Evolutionary conservation across 2,329 filamentous ascomycete species (phyloP).

Genomic region (Claviceps humidiphila): DNA sequence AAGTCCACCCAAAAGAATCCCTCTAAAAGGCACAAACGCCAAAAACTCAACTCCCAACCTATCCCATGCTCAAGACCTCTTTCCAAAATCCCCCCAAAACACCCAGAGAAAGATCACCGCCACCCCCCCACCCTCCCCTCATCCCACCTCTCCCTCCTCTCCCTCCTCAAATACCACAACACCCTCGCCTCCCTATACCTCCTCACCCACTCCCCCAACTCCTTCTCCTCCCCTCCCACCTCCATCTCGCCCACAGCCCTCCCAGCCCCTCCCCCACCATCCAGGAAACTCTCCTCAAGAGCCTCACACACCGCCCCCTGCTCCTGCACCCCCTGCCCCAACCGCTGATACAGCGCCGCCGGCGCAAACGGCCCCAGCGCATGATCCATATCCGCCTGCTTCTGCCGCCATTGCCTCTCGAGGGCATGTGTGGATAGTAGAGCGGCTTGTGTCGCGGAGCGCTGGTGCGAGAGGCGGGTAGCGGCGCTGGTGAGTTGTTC

Average conservation of each 20-base stretch:
- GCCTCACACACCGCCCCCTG: constrained; percentile 70
- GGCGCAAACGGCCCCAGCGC: constrained; percentile 77
- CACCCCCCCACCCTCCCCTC: constrained; percentile 90
- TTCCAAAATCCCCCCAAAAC: background rate
- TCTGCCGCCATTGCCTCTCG: constrained; percentile 83
- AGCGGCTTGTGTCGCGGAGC: constrained; percentile 63
- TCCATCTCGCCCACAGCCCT: constrained; percentile 20
- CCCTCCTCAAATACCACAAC: constrained; percentile 64
- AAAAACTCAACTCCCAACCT: background rate
- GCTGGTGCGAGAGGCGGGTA: constrained; percentile 41
- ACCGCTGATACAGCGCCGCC: constrained; percentile 69
- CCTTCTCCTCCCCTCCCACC: constrained; percentile 54
- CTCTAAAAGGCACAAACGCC: no score
- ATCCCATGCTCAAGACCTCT: background rate
- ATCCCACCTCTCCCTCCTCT: constrained; percentile 89
- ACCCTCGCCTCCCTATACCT: constrained; percentile 70
- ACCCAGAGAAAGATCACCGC: constrained; percentile 42
- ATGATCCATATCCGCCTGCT: constrained; percentile 78
- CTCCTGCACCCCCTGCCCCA: constrained; percentile 65
- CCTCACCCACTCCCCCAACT: constrained; percentile 73
- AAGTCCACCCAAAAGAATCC: no score
- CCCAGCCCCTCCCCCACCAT: constrained; percentile 30
- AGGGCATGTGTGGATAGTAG: constrained; percentile 73
- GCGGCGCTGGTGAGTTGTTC: constrained; percentile 48
- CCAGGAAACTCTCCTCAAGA: constrained; percentile 86